Conservation (phyloP, 805 yeast species). For the Candida fluviatilis region DNA sequence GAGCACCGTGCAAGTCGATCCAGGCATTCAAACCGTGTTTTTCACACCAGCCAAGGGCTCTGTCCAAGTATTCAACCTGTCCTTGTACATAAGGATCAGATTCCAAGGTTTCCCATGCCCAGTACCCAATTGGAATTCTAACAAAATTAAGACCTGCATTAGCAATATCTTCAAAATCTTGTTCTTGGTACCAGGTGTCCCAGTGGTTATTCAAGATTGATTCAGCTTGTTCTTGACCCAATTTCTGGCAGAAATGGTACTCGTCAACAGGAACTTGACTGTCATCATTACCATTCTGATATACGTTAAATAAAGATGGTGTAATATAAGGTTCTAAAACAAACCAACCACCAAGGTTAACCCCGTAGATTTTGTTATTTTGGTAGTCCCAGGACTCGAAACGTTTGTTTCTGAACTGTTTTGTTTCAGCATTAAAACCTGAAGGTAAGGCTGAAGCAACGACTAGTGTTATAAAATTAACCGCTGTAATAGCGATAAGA, state of each 20-base stretch:
- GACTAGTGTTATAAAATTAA: neutral
- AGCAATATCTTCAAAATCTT: constrained; percentile 60
- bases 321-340: constrained; percentile 84
- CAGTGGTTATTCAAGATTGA: constrained; percentile 63
- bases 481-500: neutral
- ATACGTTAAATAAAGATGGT: constrained; percentile 64
- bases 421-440: neutral
- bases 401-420: constrained; percentile 1
- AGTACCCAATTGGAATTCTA: constrained; percentile 90
- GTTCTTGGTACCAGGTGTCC: constrained; percentile 70
- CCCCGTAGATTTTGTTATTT: constrained; percentile 51
- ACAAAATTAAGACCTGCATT: constrained; percentile 73
- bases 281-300: constrained; percentile 29
- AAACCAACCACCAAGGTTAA: constrained; percentile 88
- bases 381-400: constrained; percentile 27
- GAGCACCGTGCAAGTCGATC: constrained; percentile 95
- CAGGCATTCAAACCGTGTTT: constrained; percentile 65
- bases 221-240: constrained; percentile 59
- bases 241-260: constrained; percentile 55
- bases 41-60: constrained; percentile 74
- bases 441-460: neutral
- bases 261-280: constrained; percentile 73
- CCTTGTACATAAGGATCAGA: constrained; percentile 88
- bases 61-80: constrained; percentile 65
- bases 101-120: constrained; percentile 70